Base-by-base conservation (phyloP, 2,329 filamentous ascomycete genomes). In the Fusarium nisikadoi region DNA sequence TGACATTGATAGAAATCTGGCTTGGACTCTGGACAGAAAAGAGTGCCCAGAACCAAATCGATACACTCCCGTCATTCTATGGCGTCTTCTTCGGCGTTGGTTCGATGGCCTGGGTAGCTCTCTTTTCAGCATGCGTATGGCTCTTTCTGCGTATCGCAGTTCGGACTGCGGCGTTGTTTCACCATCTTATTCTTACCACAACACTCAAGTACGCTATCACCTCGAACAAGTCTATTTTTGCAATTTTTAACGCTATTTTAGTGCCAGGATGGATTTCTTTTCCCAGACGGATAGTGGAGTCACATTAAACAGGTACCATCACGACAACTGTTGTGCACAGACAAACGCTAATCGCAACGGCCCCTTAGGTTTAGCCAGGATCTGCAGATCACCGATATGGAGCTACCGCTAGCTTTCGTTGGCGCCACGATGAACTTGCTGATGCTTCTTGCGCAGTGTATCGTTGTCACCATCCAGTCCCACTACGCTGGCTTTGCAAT, bases 351-450 rank as follows among this genome's bases (percentile, higher is more conserved):
- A 53, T 39, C 49, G 23, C 23, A 38, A 13, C 33, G 23, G 33
- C 23, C 11, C 11, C 6, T 17, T 39, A 59, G 56, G 25, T 59
- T 59, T 29, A 59, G 56, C 8, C 56, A 59, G 23, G 56, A 59
- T 27, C 43, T 59, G 20, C 56, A 59, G 35, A 50, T 59, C 25
- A 59, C 46, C 20, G 56, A 59, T 23, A 59, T 52, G 25, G 56
- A 59, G 35, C 45, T 59, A 14, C 56, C 56, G 0, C 45, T 59
- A 12, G 56, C 45, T 17, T 35, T 59, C 4, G 25, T 59, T 39
- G 56, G 56, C 12, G 29, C 45, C n/a, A 52, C 46, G 6, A 59
- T 52, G 20, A 50, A 59, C 19, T 23, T 59, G 19, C 11, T 59
- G 27, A 59, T 59, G n/a, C 33, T 59, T 36, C 41, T 59, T 1